Percentiles rank a stretch among this genome's conserved stretches.
These are phyloP conservation scores for Bolboschoenoplectus hybrid DNA, from an alignment of 202 grass and related monocot species.

Conservation along the genomic window DNA sequence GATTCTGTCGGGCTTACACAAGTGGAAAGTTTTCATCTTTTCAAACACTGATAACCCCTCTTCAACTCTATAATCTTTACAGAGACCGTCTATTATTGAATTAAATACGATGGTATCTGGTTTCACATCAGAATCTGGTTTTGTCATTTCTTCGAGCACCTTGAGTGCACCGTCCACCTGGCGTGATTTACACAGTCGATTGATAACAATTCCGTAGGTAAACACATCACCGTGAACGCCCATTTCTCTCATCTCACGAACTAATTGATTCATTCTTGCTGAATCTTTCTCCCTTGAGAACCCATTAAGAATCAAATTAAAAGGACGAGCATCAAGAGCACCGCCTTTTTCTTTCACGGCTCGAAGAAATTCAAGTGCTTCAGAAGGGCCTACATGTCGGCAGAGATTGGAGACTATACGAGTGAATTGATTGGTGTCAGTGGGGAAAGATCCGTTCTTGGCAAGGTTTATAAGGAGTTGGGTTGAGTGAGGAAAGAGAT, in stretches of 20 bases:
- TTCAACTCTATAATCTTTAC: constrained; percentile 51
- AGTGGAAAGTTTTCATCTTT: constrained; percentile 44
- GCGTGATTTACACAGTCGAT: constrained; percentile 54
- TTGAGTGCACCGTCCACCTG: constrained; percentile 58
- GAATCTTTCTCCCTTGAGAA: constrained; percentile 45
- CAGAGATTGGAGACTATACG: constrained; percentile 44
- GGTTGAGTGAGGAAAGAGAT: constrained; percentile 43
- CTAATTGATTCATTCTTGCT: constrained; percentile 49
- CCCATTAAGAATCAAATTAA: constrained; percentile 55
- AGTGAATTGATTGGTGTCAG: constrained; percentile 29
- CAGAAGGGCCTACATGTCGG: constrained; percentile 38
- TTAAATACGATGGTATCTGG: constrained; percentile 57
- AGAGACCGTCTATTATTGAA: constrained; percentile 56
- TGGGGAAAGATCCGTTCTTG: constrained; percentile 22
- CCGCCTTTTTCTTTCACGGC: constrained; percentile 57
- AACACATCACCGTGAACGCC: constrained; percentile 43
- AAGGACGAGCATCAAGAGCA: constrained; percentile 40
- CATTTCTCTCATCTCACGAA: constrained; percentile 52
- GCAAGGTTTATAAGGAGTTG: constrained; percentile 41
- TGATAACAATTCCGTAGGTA: constrained; percentile 60
- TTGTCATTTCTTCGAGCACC: constrained; percentile 70
- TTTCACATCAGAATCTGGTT: constrained; percentile 39
- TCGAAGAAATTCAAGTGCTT: constrained; percentile 48
- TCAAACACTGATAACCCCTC: constrained; percentile 48
- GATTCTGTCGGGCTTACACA: constrained; percentile 35